Base-by-base conservation (phyloP, 2,329 filamentous ascomycete species). In the Ophiocordyceps camponoti-leonardi region DNA sequence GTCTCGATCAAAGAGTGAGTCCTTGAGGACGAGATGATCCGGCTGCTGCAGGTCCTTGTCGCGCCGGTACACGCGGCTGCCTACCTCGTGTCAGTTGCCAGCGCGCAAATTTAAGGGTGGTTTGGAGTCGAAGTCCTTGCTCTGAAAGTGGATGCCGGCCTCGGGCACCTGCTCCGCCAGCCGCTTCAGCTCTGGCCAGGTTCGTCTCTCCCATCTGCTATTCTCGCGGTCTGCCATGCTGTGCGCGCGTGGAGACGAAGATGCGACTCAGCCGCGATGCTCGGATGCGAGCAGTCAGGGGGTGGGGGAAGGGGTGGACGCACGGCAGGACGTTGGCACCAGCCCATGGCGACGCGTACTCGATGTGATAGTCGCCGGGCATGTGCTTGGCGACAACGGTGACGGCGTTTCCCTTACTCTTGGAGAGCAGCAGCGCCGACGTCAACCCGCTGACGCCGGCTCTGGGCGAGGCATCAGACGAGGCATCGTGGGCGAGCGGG, bases 331-430 rank as follows among this genome's bases (percentile, higher is more conserved):
- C 80, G 57, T 92, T 90, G 49, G 86, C 86, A 14, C 86, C 86
- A 4, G 86, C 86, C 83, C 85, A 93, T 1, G 86, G 86, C 6
- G 85, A 93, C 1, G 85, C 81, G 60, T 94, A 95, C 67, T 93
- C 83, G 52, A 88, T 81, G 52, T 90, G 83, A 61, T 90, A 92
- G 66, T 95, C 88, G 33, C 88, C 88, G 0, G 88, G 88, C 82
- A 94, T 92, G 59, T 94, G 83, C 57, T 90, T 93, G 6, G 86
- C 82, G 30, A 86, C 68, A 33, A 93, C 68, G 0, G 83, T 87
- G 51, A 93, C 59, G 18, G 51, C 57, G 49, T 71, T 68, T 33
- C 54, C 58, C 44, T 63, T 60, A 52, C 62, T 61, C 51, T 61
- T 68, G 6, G 70, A 63, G 31, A 75, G 61, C 42, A 71, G 56